A percentile compares a stretch with the other conserved stretches of the same genome.
These are phyloP conservation scores for Xylaria sp. DNA, from an alignment of 2,329 filamentous ascomycete genomes.

Conservation along the genomic window DNA sequence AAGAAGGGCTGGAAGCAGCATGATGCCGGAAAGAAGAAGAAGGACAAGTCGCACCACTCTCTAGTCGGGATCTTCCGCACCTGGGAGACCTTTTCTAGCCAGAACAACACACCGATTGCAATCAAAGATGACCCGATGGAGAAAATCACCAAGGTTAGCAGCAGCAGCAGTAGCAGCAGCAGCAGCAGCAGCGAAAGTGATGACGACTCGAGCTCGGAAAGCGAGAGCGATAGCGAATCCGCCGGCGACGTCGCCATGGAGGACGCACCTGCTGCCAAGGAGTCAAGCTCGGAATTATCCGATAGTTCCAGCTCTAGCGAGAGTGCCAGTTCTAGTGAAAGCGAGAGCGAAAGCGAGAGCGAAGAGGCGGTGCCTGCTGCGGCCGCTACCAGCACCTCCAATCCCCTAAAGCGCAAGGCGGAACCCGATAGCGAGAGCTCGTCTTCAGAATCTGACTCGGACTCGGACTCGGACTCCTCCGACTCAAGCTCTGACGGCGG, in stretches of 20 bases:
- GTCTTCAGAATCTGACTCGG: conserved; percentile 43
- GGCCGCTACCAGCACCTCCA: conserved; percentile 36
- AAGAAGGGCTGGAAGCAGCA: conserved; percentile 52
- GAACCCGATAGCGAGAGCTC: conserved; percentile 44
- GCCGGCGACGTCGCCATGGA: conserved; percentile 50
- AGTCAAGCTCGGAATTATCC: conserved; percentile 31
- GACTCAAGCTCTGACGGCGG: conserved; percentile 44
- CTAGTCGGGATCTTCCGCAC: conserved; percentile 54
- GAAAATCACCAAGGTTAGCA: conserved; percentile 35
- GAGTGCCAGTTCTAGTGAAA: conserved; percentile 38
- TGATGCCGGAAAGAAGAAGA: conserved; percentile 24
- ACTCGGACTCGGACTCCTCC: conserved; percentile 41
- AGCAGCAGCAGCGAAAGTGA: conserved; percentile 39
- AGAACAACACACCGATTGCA: conserved; percentile 33
- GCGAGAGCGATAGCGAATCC: conserved; percentile 33
- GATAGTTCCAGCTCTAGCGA: conserved; percentile 40
- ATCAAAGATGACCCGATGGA: conserved; percentile 30
- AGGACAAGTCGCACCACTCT: conserved; percentile 42
- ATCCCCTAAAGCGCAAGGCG: conserved; percentile 60
- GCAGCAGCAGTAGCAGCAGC: conserved; percentile 31
- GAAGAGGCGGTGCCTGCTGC: conserved; percentile 27
- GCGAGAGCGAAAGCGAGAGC: conserved; percentile 40
- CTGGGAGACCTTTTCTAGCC: conserved; percentile 50
- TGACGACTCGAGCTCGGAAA: conserved; percentile 31
- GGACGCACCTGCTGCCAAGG: conserved; percentile 42